Evolutionary conservation across 345 rosid genomes (phyloP), one percentile per base, ranked within the genome.

Genomic region (Cardiospermum halicacabum): DNA sequence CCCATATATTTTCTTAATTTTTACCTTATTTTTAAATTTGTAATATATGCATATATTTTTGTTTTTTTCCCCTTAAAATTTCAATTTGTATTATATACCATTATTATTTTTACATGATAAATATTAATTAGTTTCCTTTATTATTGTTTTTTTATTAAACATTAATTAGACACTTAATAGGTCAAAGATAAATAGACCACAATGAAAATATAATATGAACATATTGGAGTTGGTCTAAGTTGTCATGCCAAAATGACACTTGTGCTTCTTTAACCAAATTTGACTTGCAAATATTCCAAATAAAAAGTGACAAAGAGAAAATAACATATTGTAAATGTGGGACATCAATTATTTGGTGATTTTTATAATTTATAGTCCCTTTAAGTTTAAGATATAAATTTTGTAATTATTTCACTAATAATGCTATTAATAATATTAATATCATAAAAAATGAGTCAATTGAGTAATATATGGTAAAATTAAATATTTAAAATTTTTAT

Each of bases 321-420:
- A 7, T 5, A 32, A 50, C 56, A 49, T 32, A 49, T 32, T 56
- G 36, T 25, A 50, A 8, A 36, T 31, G 5, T 5, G 50, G 16
- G 18, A 50, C 49, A 45, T 43, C 21, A 16, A 11, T 43, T 2
- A 43, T 43, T 43, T n/a, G 49, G 28, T 39, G 54, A 61, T 13
- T 27, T n/a, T n/a, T 61, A 40, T 48, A 24, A 11, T 63, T 30
- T 31, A n/a, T n/a, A 24, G 11, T 63, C 48, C 16, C 67, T 65
- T 65, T 13, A 13, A 37, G 30, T 40, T 54, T 7, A 65, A 65
- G 60, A 65, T 53, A 54, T n/a, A n/a, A n/a, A n/a, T n/a, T n/a
- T n/a, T n/a, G n/a, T n/a, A n/a, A n/a, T n/a, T n/a, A 54, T 19
- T 22, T 50, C 0, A 15, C 32, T 36, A 26, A 39, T 64, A n/a